Evolutionary conservation across 164 flowering plant genomes (phyloP).

Genomic region (Stephania cephalantha): DNA sequence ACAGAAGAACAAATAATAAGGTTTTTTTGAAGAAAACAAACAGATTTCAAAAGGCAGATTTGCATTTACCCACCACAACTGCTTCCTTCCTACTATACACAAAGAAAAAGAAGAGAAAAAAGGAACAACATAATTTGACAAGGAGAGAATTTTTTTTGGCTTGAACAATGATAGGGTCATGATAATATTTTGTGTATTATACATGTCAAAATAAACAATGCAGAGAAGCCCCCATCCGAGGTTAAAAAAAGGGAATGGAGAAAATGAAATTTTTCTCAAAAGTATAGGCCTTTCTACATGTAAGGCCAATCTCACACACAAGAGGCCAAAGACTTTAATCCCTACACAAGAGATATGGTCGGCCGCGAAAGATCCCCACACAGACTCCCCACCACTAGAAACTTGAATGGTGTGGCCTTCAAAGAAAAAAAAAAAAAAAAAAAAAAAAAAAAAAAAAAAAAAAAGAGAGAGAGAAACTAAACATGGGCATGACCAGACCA

Average conservation of each 20-base stretch:
- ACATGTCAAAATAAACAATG: slow-evolving; percentile 3
- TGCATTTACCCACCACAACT: neutral
- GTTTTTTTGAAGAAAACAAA: slow-evolving; percentile 1
- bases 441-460: neutral
- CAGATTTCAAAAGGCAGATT: neutral
- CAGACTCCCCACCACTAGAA: slow-evolving; percentile 5
- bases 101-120: neutral
- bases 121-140: no score
- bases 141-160: neutral
- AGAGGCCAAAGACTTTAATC: slow-evolving; percentile 5
- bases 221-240: slow-evolving; percentile 4
- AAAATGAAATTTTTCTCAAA: slow-evolving; percentile 1
- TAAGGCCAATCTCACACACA: slow-evolving; percentile 1
- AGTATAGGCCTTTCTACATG: neutral
- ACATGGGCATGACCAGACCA: neutral
- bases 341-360: slow-evolving; percentile 12
- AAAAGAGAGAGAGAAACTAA: neutral
- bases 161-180: slow-evolving; percentile 12
- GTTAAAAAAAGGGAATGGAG: neutral
- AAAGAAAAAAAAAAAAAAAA: neutral
- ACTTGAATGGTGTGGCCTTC: no score
- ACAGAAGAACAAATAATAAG: neutral
- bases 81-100: slow-evolving; percentile 1
- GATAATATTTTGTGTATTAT: neutral
- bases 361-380: slow-evolving; percentile 9